Base-by-base conservation (phyloP, 2,329 filamentous ascomycete genomes). In the Pseudonectria buxi region DNA sequence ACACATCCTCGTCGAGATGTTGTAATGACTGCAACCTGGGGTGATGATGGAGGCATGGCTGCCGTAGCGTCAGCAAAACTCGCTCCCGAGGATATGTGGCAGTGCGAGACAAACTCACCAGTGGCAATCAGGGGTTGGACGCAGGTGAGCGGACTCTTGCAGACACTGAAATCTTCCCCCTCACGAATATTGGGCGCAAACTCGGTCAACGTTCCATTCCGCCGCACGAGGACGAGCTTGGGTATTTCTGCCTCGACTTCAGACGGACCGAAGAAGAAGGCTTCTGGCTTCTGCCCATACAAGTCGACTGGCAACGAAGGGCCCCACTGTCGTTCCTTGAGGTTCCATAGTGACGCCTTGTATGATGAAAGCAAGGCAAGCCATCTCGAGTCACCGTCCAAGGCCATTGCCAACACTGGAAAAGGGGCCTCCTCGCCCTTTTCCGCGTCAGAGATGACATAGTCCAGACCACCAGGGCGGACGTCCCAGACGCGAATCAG, bases 401-500 rank as follows among this genome's bases (percentile, higher is more conserved):
- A 72, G 1, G 80, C 70, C 50, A 83, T 69, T 3, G 76, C 74
- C 18, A 80, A 54, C 9, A 86, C 64, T 0, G 78, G 77, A 40
- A 80, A 80, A 1, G 68, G 65, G n/a, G 64, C 61, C 10, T 60
- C 57, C 34, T 62, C 48, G 24, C 61, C 53, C 39, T 65, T 45
- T 37, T 68, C 61, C 14, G 68, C 57, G 16, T 62, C 60, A 13
- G 59, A 49, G 10, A 69, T 47, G 9, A 67, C 53, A 32, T 70
- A 72, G 44, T 59, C 64, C 10, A 50, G 51, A 4, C 59, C 59
- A 3, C 62, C 62, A 6, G 61, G 60, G n/a, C 67, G 70, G 13
- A 78, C 56, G 50, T 81, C 67, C 80, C 81, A 86, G 2, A 86
- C 64, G 12, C 76, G 71, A 11, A 87, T 78, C 10, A 70, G 66